Evolutionary conservation across 805 yeast species (phyloP).

Genomic region (Ogataea philodendri): DNA sequence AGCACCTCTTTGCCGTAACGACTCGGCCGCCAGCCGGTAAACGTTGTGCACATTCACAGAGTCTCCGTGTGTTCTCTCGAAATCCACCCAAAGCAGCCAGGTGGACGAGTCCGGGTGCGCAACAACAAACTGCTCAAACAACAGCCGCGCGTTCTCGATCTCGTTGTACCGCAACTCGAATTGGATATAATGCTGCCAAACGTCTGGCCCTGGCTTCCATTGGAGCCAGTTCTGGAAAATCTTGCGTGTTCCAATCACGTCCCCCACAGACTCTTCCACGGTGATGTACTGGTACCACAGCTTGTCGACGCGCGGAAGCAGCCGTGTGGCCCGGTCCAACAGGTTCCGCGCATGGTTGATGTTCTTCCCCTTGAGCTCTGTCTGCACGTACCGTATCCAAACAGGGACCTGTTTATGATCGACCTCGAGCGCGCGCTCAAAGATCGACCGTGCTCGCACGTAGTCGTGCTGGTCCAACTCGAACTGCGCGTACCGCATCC

Average conservation of each 20-base stretch:
- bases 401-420: conserved; percentile 73
- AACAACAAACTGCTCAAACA: conserved; percentile 57
- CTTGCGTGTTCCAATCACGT: conserved; percentile 56
- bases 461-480: conserved; percentile 79
- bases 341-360: conserved; percentile 87
- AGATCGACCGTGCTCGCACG: conserved; percentile 77
- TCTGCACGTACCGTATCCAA: conserved; percentile 81
- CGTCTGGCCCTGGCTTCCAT: conserved; percentile 65
- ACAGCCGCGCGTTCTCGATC: conserved; percentile 51
- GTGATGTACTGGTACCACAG: conserved; percentile 83
- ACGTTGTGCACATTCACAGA: conserved; percentile 54
- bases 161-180: conserved; percentile 65
- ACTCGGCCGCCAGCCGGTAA: conserved; percentile 64
- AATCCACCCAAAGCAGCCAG: conserved; percentile 76
- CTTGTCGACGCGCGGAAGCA: conserved; percentile 77
- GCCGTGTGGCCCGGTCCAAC: conserved; percentile 70
- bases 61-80: conserved; percentile 57
- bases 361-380: conserved; percentile 69
- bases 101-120: conserved; percentile 51
- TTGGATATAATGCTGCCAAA: conserved; percentile 72
- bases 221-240: conserved; percentile 78
- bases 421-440: conserved; percentile 82
- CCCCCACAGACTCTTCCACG: conserved; percentile 75
- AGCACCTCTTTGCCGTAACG: conserved; percentile 34
- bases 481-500: conserved; percentile 90